Evolutionary conservation across 495 filamentous ascomycete genomes (phyloP), one percentile per base, ranked within the genome.

Genomic region (Clohesyomyces aquaticus): DNA sequence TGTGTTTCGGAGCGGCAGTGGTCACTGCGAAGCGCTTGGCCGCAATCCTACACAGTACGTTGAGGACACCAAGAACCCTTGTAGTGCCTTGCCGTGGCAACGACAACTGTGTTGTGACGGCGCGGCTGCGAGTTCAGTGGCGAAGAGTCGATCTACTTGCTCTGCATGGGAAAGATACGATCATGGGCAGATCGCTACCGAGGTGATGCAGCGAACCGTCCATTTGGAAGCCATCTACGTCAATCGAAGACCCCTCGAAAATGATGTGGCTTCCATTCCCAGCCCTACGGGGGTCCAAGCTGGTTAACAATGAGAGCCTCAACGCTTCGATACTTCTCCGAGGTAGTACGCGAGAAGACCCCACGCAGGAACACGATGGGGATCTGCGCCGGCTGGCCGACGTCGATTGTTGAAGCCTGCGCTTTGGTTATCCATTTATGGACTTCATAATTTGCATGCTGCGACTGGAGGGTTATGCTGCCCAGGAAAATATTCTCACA

Each of bases 221-320:
- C 2, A 22, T 22, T 23, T 51, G 51, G 64, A 48, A 67, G 64
- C 64, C 64, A 63, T 67, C 29, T 67, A 67, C 64, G 64, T 67
- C 64, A 67, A 66, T 60, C 58, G 63, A 61, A 65, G 46, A 26
- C n/a, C 47, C 26, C 19, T 60, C 56, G 63, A 60, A 65, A 11
- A 45, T 4, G 23, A 26, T 22, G 4, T 59, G 46, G 23, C 55
- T 52, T 59, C 38, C 27, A 47, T 55, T 6, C 4, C 38, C 38
- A 65, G 62, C 62, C 61, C 25, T 56, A 41, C 45, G 1, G 11
- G 12, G 14, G 21, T 3, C 19, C 6, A 2, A 19, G 26, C 14
- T 6, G 12, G 6, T 32, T 2, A 28, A 51, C 61, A 42, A 21
- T 46, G 43, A 18, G 21, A 47, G 43, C 43, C 16, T 47, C 43